These are phyloP conservation scores for Stipa capillata DNA, from an alignment of 176 grass and related monocot species.

Conservation along the genomic window DNA sequence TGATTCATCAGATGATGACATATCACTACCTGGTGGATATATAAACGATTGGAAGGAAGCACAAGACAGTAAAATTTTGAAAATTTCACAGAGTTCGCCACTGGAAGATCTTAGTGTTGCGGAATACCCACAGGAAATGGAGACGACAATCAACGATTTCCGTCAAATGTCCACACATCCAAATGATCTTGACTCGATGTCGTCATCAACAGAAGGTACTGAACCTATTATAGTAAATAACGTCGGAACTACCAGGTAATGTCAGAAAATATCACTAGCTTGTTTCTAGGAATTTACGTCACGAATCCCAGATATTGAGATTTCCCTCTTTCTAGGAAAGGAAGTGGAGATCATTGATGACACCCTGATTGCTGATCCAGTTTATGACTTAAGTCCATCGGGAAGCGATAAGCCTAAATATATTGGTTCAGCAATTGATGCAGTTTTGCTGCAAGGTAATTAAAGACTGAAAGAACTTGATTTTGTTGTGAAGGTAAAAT, in stretches of 20 bases:
- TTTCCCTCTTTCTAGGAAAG: constrained; percentile 22
- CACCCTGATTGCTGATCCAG: constrained; percentile 21
- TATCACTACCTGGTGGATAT: constrained; percentile 27
- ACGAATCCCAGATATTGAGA: background rate
- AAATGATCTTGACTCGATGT: constrained; percentile 21
- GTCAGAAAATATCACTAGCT: background rate
- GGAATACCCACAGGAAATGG: constrained; percentile 32
- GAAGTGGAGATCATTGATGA: constrained; percentile 25
- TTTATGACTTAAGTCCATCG: constrained; percentile 45
- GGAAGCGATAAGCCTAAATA: constrained; percentile 30
- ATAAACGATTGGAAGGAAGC: constrained; percentile 27
- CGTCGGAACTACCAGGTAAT: constrained; percentile 24
- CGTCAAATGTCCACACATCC: constrained; percentile 25
- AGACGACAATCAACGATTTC: constrained; percentile 18
- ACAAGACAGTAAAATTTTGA: background rate
- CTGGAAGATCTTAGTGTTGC: background rate
- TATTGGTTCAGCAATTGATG: constrained; percentile 27
- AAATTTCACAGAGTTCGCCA: background rate
- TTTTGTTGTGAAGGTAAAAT: background rate
- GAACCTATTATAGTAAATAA: constrained; percentile 13
- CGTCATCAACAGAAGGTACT: constrained; percentile 28
- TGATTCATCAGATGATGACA: constrained; percentile 44
- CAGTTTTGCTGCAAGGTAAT: constrained; percentile 32
- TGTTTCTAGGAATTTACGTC: background rate
- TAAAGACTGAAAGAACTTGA: background rate